These are phyloP conservation scores for Yamadazyma blattariae DNA, from an alignment of 1,139 yeast genomes.

Conservation along the genomic window DNA sequence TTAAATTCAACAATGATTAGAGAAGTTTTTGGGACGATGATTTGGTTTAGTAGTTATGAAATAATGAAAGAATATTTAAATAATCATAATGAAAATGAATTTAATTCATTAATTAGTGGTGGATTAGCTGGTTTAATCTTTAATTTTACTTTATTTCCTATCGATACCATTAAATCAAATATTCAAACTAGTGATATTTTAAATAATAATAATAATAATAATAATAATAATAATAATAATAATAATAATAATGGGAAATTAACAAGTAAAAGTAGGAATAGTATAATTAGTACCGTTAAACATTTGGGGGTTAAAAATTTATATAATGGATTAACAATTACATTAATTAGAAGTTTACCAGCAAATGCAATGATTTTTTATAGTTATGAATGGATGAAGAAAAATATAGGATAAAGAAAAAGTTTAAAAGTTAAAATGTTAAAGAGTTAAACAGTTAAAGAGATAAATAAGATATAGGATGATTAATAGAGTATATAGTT, in stretches of 20 bases:
- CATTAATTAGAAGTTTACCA: slow-evolving; percentile 79
- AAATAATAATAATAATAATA: slow-evolving; percentile 9
- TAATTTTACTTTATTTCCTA: slow-evolving; percentile 79
- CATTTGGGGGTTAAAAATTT: slow-evolving; percentile 57
- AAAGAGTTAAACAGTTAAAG: too few species aligned
- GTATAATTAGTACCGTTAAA: too few species aligned
- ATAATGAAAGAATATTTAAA: slow-evolving; percentile 34
- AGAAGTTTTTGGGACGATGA: slow-evolving; percentile 87
- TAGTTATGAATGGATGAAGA: slow-evolving; percentile 67
- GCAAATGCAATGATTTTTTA: slow-evolving; percentile 87
- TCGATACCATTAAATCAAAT: slow-evolving; percentile 85
- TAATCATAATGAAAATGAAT: slow-evolving; percentile 26
- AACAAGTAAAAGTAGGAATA: too few species aligned
- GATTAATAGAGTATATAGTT: too few species aligned
- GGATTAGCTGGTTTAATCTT: slow-evolving; percentile 84
- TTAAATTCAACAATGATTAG: slow-evolving; percentile 79
- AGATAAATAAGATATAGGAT: background rate
- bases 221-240: slow-evolving; percentile 37
- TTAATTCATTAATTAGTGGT: slow-evolving; percentile 67
- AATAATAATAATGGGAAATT: too few species aligned
- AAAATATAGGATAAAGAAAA: slow-evolving; percentile 20
- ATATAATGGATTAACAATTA: slow-evolving; percentile 83
- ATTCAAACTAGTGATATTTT: slow-evolving; percentile 63
- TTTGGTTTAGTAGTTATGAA: slow-evolving; percentile 93
- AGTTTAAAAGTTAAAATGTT: too few species aligned